Evolutionary conservation across 768 basidiomycete genomes (phyloP).

Genomic region (Macrolepiota fuliginosa): DNA sequence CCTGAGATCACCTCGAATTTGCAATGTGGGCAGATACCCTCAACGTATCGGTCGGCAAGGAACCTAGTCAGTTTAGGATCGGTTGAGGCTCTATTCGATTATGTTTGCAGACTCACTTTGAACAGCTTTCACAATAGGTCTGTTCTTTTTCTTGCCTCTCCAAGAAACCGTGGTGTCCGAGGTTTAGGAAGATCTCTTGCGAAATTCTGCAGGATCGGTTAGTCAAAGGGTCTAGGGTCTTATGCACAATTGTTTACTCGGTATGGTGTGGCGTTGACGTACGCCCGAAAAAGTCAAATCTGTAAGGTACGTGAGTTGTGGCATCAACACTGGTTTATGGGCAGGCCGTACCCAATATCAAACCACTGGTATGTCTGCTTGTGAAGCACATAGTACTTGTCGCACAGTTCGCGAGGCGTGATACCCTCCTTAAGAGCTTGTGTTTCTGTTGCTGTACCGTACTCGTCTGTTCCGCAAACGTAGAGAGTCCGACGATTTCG

Average conservation of each 20-base stretch:
- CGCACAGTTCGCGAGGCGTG: slow-evolving; percentile 77
- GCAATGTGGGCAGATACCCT: slow-evolving; percentile 97
- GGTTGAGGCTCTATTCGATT: neutral
- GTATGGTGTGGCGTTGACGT: slow-evolving; percentile 91
- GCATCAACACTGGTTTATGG: neutral
- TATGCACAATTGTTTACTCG: slow-evolving; percentile 48
- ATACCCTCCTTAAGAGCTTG: slow-evolving; percentile 89
- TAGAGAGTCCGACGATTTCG: slow-evolving; percentile 89
- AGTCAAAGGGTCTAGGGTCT: neutral
- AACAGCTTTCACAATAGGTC: slow-evolving; percentile 91
- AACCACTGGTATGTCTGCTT: slow-evolving; percentile 97
- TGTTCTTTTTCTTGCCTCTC: slow-evolving; percentile 87
- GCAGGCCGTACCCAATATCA: slow-evolving; percentile 71
- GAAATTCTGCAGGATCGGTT: slow-evolving; percentile 61
- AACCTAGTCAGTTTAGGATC: slow-evolving; percentile 48
- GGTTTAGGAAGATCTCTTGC: slow-evolving; percentile 85
- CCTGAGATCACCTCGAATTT: slow-evolving; percentile 50
- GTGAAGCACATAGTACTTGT: slow-evolving; percentile 88
- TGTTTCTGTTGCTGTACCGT: slow-evolving; percentile 99
- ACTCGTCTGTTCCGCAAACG: slow-evolving; percentile 98
- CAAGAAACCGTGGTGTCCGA: slow-evolving; percentile 74
- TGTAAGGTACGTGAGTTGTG: slow-evolving; percentile 25
- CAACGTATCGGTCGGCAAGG: slow-evolving; percentile 95
- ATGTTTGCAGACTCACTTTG: slow-evolving; percentile 49
- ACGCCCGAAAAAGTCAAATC: slow-evolving; percentile 95